These are phyloP conservation scores for Porcisia deanei DNA, from an alignment of 208 protist species.

Conservation along the genomic window DNA sequence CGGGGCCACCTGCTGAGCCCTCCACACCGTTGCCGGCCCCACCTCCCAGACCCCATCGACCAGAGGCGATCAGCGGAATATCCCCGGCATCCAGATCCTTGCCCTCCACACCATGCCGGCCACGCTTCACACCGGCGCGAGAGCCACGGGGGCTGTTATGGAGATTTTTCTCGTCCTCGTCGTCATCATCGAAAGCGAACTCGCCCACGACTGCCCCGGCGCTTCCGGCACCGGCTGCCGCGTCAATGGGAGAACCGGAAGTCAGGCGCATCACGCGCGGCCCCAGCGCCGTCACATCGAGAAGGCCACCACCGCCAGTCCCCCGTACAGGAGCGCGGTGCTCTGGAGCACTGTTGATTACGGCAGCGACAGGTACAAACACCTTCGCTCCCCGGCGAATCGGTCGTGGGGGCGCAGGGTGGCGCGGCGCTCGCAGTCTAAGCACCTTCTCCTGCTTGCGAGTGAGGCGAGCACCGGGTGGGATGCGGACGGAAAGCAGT, in stretches of 20 bases:
- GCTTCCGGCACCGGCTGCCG: conserved; percentile 7
- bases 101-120: conserved; percentile 34
- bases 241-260: background rate
- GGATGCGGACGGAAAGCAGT: conserved; percentile 15
- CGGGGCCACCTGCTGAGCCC: background rate
- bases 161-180: conserved; percentile 18
- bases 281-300: conserved; percentile 22
- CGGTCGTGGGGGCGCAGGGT: conserved; percentile 50
- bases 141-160: background rate
- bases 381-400: conserved; percentile 75
- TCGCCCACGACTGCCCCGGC: conserved; percentile 7
- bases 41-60: conserved; percentile 8
- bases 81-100: conserved; percentile 23
- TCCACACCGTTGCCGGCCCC: background rate
- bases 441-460: conserved; percentile 38
- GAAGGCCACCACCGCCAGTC: conserved; percentile 7
- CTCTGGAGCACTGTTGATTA: background rate
- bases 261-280: conserved; percentile 20
- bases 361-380: conserved; percentile 25
- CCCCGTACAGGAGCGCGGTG: conserved; percentile 2
- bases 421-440: conserved; percentile 43
- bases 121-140: conserved; percentile 13
- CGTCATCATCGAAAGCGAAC: conserved; percentile 35
- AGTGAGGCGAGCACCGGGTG: conserved; percentile 2
- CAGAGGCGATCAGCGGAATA: conserved; percentile 16